These are phyloP conservation scores for Globisporangium viniferum DNA, from an alignment of 352 stramenopile genomes.

Conservation along the genomic window DNA sequence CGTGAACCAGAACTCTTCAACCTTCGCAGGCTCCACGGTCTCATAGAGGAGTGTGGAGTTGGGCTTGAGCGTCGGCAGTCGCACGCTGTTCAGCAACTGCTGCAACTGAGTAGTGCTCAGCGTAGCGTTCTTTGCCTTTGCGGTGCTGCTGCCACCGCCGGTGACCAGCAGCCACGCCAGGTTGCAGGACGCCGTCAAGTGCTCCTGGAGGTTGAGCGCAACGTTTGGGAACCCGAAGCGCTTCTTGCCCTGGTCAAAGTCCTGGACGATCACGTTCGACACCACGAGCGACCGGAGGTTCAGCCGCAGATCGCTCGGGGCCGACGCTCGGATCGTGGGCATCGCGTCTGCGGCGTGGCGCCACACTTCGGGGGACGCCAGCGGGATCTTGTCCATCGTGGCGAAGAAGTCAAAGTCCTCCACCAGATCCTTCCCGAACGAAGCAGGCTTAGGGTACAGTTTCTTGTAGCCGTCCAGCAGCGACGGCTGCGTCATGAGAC, in stretches of 20 bases:
- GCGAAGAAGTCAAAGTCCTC: background rate
- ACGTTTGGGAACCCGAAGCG: background rate
- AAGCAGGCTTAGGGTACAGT: background rate
- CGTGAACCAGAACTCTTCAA: conserved; percentile 2
- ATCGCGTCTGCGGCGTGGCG: background rate
- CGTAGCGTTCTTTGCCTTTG: background rate
- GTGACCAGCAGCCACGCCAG: conserved; percentile 1
- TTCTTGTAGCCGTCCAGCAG: background rate
- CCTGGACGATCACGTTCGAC: conserved; percentile 1
- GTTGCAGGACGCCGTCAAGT: background rate
- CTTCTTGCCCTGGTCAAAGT: conserved; percentile 7
- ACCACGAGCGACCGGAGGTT: background rate
- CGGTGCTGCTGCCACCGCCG: background rate
- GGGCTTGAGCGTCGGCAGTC: background rate
- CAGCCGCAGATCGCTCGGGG: background rate
- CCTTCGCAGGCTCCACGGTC: background rate
- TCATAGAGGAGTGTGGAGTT: background rate
- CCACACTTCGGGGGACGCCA: background rate
- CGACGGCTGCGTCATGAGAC: background rate
- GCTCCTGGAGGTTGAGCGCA: background rate
- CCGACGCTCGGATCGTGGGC: background rate
- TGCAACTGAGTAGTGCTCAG: background rate
- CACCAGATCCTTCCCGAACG: background rate
- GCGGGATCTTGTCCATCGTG: conserved; percentile 4
- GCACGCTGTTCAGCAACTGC: background rate